Conservation (phyloP, 1,284 basidiomycete genomes). For the Moesziomyces globuligerus region DNA sequence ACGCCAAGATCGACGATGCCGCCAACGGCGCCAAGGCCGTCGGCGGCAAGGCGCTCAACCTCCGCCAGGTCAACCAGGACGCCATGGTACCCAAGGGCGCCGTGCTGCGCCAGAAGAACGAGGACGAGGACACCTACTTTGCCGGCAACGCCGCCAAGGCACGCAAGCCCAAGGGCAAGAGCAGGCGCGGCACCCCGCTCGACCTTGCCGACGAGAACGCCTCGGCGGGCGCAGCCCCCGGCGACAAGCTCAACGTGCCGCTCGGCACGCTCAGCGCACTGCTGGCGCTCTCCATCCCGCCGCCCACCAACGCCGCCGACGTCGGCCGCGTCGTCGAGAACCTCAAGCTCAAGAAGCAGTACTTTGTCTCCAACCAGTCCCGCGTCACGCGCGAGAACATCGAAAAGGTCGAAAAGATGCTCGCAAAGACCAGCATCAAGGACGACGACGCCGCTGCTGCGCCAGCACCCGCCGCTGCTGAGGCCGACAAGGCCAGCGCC, state of each 20-base stretch:
- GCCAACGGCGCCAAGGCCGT: slow-evolving; percentile 67
- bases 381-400: slow-evolving; percentile 69
- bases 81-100: slow-evolving; percentile 73
- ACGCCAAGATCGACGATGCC: slow-evolving; percentile 37
- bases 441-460: slow-evolving; percentile 5
- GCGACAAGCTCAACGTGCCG: slow-evolving; percentile 77
- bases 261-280: slow-evolving; percentile 87
- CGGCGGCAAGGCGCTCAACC: slow-evolving; percentile 77
- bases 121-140: slow-evolving; percentile 83
- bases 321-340: slow-evolving; percentile 86
- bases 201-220: slow-evolving; percentile 38
- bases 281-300: slow-evolving; percentile 86
- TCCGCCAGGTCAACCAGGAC: slow-evolving; percentile 82
- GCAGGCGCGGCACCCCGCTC: slow-evolving; percentile 48
- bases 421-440: slow-evolving; percentile 41
- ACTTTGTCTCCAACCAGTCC: slow-evolving; percentile 80
- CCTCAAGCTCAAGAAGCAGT: slow-evolving; percentile 91
- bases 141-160: slow-evolving; percentile 76
- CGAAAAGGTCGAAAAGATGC: slow-evolving; percentile 59
- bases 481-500: neutral
- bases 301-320: slow-evolving; percentile 82
- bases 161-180: slow-evolving; percentile 72
- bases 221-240: slow-evolving; percentile 42
- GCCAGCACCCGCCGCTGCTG: neutral
- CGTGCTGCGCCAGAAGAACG: slow-evolving; percentile 78